Percentiles rank a stretch among this genome's conserved stretches.
phyloP scores from a whole-genome alignment of 2,329 filamentous ascomycete species.

The Biscogniauxia sp. region DNA sequence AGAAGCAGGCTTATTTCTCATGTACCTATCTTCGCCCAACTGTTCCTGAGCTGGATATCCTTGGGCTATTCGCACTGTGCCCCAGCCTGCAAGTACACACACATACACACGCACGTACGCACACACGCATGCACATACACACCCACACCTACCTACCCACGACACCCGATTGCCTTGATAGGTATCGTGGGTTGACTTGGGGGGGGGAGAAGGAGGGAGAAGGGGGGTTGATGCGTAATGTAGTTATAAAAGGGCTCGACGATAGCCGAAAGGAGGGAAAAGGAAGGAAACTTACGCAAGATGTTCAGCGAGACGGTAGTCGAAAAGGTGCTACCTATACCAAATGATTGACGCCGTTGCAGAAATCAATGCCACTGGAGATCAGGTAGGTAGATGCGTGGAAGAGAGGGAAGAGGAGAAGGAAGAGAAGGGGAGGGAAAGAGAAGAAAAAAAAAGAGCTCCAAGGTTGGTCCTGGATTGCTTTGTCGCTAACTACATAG shows the following conservation, averaged over 20 bases:
- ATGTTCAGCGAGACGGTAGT: neutral
- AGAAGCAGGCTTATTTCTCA: constrained; percentile 18
- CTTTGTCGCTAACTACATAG: constrained; percentile 1
- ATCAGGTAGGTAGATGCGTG: constrained; percentile 8
- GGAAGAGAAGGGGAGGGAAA: neutral
- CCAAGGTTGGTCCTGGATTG: constrained; percentile 9
- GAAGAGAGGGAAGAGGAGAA: neutral
- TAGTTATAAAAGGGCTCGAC: neutral
- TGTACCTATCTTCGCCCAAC: constrained; percentile 9
- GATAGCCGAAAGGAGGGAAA: neutral
- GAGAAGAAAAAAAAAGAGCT: neutral
- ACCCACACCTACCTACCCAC: neutral
- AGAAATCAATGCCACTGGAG: neutral
- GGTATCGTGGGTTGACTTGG: neutral
- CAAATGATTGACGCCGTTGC: neutral
- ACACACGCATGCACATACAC: neutral
- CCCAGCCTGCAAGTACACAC: neutral
- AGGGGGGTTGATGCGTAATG: neutral
- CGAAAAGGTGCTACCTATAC: neutral
- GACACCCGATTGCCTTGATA: neutral
- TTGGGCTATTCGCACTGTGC: neutral
- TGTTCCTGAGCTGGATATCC: neutral
- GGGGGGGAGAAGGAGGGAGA: too few relatives aligned
- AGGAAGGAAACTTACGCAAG: neutral
- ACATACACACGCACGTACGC: neutral